These are phyloP conservation scores for Claviceps spartinae DNA, from an alignment of 2,329 filamentous ascomycete species.

Conservation along the genomic window DNA sequence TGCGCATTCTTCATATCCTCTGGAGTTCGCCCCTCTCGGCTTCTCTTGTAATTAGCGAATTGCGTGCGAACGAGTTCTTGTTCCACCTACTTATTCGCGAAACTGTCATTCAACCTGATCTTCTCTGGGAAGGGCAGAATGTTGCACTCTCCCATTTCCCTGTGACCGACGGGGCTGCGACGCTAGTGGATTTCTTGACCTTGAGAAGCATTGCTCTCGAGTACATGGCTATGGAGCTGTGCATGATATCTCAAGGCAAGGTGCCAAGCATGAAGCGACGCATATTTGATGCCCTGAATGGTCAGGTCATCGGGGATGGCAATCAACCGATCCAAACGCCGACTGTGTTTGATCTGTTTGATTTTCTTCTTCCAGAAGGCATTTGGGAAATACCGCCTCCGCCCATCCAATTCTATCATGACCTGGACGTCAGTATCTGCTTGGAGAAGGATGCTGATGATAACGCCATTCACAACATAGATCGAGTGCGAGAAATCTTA, in stretches of 20 bases:
- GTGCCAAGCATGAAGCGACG: conserved; percentile 57
- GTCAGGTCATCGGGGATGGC: conserved; percentile 53
- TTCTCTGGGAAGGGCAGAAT: conserved; percentile 60
- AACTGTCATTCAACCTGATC: conserved; percentile 52
- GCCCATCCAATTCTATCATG: conserved; percentile 44
- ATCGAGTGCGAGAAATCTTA: conserved; percentile 61
- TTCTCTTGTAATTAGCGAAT: conserved; percentile 58
- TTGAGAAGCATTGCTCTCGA: conserved; percentile 67
- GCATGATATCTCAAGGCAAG: conserved; percentile 56
- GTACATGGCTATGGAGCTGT: conserved; percentile 76
- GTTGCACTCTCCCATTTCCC: conserved; percentile 53
- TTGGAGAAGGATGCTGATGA: conserved; percentile 44
- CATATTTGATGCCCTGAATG: conserved; percentile 62
- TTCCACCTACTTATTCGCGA: conserved; percentile 63
- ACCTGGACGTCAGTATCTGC: conserved; percentile 55
- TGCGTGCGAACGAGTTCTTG: conserved; percentile 69
- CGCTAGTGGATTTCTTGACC: conserved; percentile 64
- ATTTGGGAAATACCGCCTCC: conserved; percentile 39
- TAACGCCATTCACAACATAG: conserved; percentile 50
- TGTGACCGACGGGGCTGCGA: conserved; percentile 49
- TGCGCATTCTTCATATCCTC: conserved; percentile 64
- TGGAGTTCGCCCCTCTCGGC: conserved; percentile 76
- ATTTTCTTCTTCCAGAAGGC: conserved; percentile 55
- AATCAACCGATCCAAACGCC: conserved; percentile 54
- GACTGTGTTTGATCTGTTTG: conserved; percentile 83